phyloP scores from a whole-genome alignment of 1,284 basidiomycete genomes.

The Tranzscheliella williamsii region DNA sequence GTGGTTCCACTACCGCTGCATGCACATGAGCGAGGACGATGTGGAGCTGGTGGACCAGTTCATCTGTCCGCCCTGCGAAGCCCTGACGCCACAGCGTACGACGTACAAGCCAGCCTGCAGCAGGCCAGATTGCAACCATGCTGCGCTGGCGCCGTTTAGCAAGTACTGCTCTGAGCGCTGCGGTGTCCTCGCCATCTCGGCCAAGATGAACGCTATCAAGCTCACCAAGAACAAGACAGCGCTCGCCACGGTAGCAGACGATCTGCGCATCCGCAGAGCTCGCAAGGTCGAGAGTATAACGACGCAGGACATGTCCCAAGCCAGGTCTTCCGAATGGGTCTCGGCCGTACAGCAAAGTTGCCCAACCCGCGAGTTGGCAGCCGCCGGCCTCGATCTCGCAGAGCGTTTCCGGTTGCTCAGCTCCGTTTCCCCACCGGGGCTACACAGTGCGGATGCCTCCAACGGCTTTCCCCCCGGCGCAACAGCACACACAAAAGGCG shows the following conservation, averaged over 20 bases:
- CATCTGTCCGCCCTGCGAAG: slow-evolving; percentile 45
- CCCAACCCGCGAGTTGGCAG: no score
- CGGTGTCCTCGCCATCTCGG: slow-evolving; percentile 28
- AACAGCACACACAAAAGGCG: neutral
- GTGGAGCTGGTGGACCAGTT: slow-evolving; percentile 47
- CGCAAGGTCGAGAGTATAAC: slow-evolving; percentile 11
- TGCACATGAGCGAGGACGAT: slow-evolving; percentile 39
- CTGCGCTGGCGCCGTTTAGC: slow-evolving; percentile 42
- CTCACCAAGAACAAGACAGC: slow-evolving; percentile 6
- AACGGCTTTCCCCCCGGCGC: neutral
- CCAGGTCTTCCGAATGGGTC: neutral
- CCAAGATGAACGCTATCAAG: slow-evolving; percentile 9
- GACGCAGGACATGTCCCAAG: neutral
- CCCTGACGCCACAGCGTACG: slow-evolving; percentile 27
- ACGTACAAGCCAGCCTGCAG: slow-evolving; percentile 43
- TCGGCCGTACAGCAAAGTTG: neutral
- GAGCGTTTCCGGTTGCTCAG: no score
- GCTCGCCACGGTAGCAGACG: neutral
- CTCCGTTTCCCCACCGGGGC: no score
- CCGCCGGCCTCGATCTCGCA: no score
- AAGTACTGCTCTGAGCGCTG: slow-evolving; percentile 51
- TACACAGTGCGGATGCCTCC: neutral
- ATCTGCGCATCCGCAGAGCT: slow-evolving; percentile 9
- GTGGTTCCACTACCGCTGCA: slow-evolving; percentile 53
- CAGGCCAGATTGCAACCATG: slow-evolving; percentile 21